These are phyloP conservation scores for Blepharisma undulans DNA, from an alignment of 169 alveolate genomes.

Conservation along the genomic window DNA sequence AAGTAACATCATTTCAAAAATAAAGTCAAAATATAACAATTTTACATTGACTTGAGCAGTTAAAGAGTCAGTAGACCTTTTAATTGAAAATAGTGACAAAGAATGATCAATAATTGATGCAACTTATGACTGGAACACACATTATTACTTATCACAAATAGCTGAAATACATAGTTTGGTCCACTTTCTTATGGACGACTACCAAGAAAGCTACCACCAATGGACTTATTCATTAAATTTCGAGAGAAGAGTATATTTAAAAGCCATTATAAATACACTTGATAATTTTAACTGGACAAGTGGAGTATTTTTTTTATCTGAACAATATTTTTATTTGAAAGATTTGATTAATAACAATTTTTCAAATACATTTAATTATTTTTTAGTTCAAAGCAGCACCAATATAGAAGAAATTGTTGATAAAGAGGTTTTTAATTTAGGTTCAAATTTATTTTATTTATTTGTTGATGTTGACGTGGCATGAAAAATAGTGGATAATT, in stretches of 20 bases:
- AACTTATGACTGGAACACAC: background rate
- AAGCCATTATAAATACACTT: background rate
- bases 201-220: background rate
- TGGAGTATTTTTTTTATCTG: background rate
- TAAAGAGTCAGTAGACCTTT: background rate
- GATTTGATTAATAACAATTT: background rate
- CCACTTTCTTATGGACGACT: background rate
- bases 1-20: background rate
- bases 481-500: background rate
- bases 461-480: background rate
- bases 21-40: background rate
- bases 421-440: background rate
- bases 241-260: background rate
- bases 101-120: background rate
- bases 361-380: too few relatives aligned
- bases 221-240: background rate
- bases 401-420: background rate
- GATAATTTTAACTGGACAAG: background rate
- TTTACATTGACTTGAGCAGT: background rate
- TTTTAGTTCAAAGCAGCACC: background rate
- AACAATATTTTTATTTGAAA: too few relatives aligned
- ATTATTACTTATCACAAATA: background rate
- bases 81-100: background rate
- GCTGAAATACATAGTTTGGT: background rate
- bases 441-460: background rate